Base-by-base conservation (phyloP, 768 basidiomycete species). In the Lactarius sanguifluus region DNA sequence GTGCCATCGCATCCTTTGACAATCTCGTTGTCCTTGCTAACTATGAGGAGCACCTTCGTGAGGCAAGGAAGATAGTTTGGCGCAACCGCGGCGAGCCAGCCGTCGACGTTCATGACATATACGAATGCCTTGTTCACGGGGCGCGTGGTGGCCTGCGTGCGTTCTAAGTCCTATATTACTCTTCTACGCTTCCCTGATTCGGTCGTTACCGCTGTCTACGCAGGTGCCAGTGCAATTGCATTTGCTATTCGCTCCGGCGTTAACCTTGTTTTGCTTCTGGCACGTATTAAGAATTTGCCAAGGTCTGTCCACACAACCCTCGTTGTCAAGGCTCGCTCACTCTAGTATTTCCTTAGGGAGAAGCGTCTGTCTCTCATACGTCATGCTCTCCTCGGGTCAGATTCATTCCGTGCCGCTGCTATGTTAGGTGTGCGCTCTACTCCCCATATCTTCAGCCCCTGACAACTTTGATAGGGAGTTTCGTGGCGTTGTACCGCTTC, bases 21-120 rank as follows among this genome's bases (percentile, higher is more conserved):
- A 92, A 91, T 72, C 79, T 95, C 9, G 88, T 92, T 25, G 90
- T 89, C 16, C 81, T 95, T 63, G 93, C 92, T 5, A 92, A 93
- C 76, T 86, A 90, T 75, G 88, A 92, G 74, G 90, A 94, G 67
- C 81, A 85, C 2, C 79, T 94, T 38, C 82, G 77, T 67, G 86
- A 86, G 63, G 90, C 92, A 0, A 82, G 89, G 62, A 91, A 86
- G 75, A 88, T 93, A 76, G 85, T 94, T 3, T 92, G 92, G 90
- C 81, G 90, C 15, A 89, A 92, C 71, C 80, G 83, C 67, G 91
- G 92, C 3, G 86, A 93, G 75, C 89, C 86, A 20, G 88, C 88
- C 0, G 85, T 81, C 1, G 88, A 92, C 68, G 72, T 95, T 28
- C 75, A 81, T 41, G 84, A 83, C 59, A 66, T 92, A 34, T 80